Base-by-base conservation (phyloP, 2,329 filamentous ascomycete genomes). In the Sarocladiaceae sp. region DNA sequence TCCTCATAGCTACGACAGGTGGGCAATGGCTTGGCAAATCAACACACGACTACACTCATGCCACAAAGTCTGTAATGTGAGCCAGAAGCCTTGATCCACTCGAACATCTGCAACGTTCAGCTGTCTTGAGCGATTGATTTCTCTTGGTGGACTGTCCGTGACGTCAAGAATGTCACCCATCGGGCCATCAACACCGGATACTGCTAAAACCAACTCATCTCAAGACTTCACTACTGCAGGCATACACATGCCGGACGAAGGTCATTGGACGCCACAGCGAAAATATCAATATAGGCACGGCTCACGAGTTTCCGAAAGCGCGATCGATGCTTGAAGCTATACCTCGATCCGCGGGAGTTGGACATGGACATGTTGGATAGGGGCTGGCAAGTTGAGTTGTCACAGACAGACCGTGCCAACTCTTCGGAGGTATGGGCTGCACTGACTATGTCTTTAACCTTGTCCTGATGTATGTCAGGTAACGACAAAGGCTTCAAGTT, bases 131-230 rank as follows among this genome's bases (percentile, higher is more conserved):
- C 18, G 12, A 36, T 36, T 7, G 8, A 12, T 36, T 36, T 10
- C 33, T n/a, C n/a, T 36, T 17, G 5, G 33, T 36, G 25, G 17
- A 3, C 40, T 11, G 22, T 17, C n/a, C 28, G 44, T 48, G 44
- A 48, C 44, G 44, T 48, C 44, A 48, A 48, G 44, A 28, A 48
- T 48, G 44, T 48, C 12, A 33, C 44, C 25, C 13, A 22, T 22
- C n/a, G 33, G 44, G 18, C 26, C 26, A 33, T 33, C 44, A 33
- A 7, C 26, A 48, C 10, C 10, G 28, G 10, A 11, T 20, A 31
- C 17, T 31, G 10, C 31, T 17, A 25, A 25, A 25, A 20, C 44
- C 44, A 31, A 31, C 26, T 33, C 17, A 20, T 20, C 26, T 20
- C 17, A 29, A 46, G 4, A 10, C 40, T 18, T 48, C 28, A 18